Conservation (phyloP, 75 land plant genomes). For the Selaginella moellendorffii region DNA sequence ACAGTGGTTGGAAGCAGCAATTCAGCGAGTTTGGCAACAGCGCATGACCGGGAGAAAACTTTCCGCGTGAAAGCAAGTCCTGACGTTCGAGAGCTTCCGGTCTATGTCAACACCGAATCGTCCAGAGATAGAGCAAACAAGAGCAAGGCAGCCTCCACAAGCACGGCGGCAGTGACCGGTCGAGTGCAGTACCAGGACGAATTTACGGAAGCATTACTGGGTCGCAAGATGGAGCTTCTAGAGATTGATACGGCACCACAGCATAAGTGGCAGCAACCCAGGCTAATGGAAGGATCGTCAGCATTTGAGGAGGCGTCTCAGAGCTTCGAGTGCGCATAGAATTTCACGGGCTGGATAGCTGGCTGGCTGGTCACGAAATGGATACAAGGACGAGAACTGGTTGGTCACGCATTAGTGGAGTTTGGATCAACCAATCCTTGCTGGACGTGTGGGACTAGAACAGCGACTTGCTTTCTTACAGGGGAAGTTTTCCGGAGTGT, state of each 20-base stretch:
- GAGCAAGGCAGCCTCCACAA: conserved; percentile 10
- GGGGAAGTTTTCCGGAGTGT: too few relatives aligned
- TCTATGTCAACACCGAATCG: conserved; percentile 31
- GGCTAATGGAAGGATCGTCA: conserved; percentile 4
- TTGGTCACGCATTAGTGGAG: too few relatives aligned
- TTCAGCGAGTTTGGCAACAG: too few relatives aligned
- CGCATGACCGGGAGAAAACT: conserved; percentile 36
- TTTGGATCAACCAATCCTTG: too few relatives aligned
- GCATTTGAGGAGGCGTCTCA: conserved; percentile 12
- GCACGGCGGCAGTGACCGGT: conserved; percentile 15
- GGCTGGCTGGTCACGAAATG: too few relatives aligned
- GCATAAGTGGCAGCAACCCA: conserved; percentile 10
- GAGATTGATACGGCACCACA: conserved; percentile 11
- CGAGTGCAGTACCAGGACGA: conserved; percentile 70
- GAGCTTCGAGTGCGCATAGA: not conserved
- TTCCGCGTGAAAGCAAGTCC: conserved; percentile 77
- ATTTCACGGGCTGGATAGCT: too few relatives aligned
- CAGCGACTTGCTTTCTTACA: too few relatives aligned
- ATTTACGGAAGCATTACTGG: conserved; percentile 23
- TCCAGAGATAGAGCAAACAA: conserved; percentile 6
- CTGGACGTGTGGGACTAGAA: too few relatives aligned
- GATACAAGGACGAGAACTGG: too few relatives aligned
- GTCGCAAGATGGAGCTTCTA: conserved; percentile 13
- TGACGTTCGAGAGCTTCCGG: conserved; percentile 39
- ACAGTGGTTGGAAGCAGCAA: conserved; percentile 31